phyloP scores from a whole-genome alignment of 1,139 yeast genomes.

The Zygoascus hellenicus region DNA sequence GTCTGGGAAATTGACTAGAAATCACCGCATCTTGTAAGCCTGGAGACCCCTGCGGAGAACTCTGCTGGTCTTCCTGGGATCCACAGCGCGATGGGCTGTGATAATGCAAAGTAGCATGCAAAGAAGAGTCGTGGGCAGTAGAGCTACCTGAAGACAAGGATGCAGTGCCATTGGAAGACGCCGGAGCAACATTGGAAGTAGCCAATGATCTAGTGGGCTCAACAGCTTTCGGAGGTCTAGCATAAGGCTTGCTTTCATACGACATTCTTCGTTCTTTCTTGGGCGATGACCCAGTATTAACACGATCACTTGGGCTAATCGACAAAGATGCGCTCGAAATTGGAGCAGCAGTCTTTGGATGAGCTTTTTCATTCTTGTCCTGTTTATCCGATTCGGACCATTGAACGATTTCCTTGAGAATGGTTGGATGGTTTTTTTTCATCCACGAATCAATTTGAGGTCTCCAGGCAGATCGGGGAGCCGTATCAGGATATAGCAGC shows the following conservation, averaged over 20 bases:
- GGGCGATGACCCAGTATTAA: not conserved
- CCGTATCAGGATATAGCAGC: constrained; percentile 37
- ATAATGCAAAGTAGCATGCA: too few relatives aligned
- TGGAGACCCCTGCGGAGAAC: not conserved
- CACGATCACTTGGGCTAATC: not conserved
- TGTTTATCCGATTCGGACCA: constrained; percentile 11
- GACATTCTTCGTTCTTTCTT: constrained; percentile 10
- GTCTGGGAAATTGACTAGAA: not conserved
- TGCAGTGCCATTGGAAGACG: too few relatives aligned
- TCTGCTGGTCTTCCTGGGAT: too few relatives aligned
- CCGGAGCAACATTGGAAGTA: too few relatives aligned
- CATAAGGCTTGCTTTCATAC: constrained; percentile 15
- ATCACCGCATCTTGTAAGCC: not conserved
- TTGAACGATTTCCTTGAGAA: constrained; percentile 21
- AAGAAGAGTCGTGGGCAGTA: too few relatives aligned
- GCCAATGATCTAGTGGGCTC: not conserved
- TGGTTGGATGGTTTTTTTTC: constrained; percentile 26
- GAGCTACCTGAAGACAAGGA: too few relatives aligned
- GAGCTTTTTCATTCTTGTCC: not conserved
- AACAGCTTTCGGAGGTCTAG: constrained; percentile 3
- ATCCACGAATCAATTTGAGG: constrained; percentile 37
- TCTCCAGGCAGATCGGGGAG: constrained; percentile 36
- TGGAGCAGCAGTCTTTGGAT: not conserved
- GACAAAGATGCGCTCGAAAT: not conserved
- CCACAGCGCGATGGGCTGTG: too few relatives aligned